These are phyloP conservation scores for Metschnikowia anglica DNA, from an alignment of 805 yeast species.

Conservation along the genomic window DNA sequence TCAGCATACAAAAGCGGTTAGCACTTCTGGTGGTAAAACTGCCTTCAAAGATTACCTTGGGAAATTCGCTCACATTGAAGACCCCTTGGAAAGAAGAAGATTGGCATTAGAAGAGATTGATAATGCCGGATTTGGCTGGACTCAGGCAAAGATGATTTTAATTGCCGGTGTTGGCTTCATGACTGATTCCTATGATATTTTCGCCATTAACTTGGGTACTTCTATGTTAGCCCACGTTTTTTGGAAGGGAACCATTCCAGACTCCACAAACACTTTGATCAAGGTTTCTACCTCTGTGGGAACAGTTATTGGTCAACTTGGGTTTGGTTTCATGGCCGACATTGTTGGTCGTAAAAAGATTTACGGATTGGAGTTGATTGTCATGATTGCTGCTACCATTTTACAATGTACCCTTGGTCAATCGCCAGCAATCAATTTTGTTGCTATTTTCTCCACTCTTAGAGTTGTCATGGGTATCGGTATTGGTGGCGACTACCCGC, in stretches of 20 bases:
- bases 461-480: conserved; percentile 93
- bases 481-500: conserved; percentile 96
- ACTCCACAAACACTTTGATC: conserved; percentile 70
- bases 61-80: conserved; percentile 78
- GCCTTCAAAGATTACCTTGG: conserved; percentile 82
- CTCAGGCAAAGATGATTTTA: conserved; percentile 74
- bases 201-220: conserved; percentile 81
- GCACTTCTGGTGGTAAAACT: conserved; percentile 67
- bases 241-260: conserved; percentile 66
- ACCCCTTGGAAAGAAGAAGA: conserved; percentile 85
- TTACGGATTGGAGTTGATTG: conserved; percentile 82
- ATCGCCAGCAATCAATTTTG: conserved; percentile 69
- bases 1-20: conserved; percentile 21
- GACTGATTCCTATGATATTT: conserved; percentile 91
- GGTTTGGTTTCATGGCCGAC: conserved; percentile 84
- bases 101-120: conserved; percentile 82
- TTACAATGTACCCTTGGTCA: conserved; percentile 73
- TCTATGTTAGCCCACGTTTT: conserved; percentile 75
- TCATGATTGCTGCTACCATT: conserved; percentile 78
- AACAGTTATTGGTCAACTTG: conserved; percentile 86
- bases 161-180: conserved; percentile 93
- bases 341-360: conserved; percentile 79
- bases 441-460: conserved; percentile 71
- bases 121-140: conserved; percentile 77
- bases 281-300: conserved; percentile 93